Conservation (phyloP, 2,329 filamentous ascomycete genomes). For the Sporothrix phasma region DNA sequence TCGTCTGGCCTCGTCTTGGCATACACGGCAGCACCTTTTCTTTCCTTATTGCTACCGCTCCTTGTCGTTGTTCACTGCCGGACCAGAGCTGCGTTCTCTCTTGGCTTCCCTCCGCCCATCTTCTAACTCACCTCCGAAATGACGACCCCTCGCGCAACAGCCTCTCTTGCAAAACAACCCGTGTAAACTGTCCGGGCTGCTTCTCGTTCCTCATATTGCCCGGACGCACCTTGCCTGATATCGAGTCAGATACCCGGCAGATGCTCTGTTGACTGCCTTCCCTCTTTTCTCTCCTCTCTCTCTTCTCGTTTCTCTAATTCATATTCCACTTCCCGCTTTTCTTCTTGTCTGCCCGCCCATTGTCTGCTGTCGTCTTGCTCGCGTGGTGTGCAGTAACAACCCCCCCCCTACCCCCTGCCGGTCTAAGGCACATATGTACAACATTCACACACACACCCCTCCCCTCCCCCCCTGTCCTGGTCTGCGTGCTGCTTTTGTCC, state of each 20-base stretch:
- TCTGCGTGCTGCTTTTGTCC: not conserved
- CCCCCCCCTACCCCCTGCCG: not conserved
- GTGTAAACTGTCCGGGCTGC: conserved; percentile 1
- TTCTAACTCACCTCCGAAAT: not conserved
- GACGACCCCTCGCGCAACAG: not conserved
- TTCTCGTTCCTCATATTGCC: not conserved
- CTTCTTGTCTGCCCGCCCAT: not conserved
- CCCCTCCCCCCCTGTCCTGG: not conserved
- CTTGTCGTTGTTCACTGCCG: not conserved
- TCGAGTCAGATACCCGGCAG: too few species aligned
- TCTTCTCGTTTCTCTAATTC: not conserved
- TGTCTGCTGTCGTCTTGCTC: not conserved
- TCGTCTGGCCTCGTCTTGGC: not conserved
- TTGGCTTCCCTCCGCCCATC: not conserved
- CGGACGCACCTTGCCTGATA: not conserved
- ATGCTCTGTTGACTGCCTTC: not conserved
- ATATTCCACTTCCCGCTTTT: not conserved
- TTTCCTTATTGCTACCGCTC: not conserved
- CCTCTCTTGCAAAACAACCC: not conserved
- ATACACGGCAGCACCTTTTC: not conserved
- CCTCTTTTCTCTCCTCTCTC: not conserved
- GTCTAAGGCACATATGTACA: not conserved
- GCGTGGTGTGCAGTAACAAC: conserved; percentile 1
- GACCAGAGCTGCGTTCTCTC: not conserved
- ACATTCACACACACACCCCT: not conserved